phyloP scores from a whole-genome alignment of 139 green algal genomes.

The Coelastrella sp. region DNA sequence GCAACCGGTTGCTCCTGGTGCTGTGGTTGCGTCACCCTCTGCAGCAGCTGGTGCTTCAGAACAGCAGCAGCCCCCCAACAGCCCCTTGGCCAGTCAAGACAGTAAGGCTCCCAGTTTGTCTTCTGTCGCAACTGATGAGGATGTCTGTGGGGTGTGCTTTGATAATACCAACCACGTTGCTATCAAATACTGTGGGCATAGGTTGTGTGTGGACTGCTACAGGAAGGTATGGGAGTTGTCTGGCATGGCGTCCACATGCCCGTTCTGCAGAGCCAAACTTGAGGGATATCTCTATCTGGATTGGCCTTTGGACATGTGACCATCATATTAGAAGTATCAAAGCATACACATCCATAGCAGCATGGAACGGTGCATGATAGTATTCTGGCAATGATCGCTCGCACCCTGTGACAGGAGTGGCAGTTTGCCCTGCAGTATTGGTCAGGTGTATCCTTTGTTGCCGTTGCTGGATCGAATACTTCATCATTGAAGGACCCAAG shows the following conservation, averaged over 20 bases:
- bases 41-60: neutral
- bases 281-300: conserved; percentile 44
- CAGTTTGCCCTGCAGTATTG: no score
- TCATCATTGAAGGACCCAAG: no score
- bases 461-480: no score
- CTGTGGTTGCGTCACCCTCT: neutral
- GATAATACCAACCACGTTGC: conserved; percentile 49
- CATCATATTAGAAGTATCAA: neutral
- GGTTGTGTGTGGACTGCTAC: conserved; percentile 49
- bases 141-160: conserved; percentile 50
- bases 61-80: neutral
- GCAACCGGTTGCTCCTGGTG: neutral
- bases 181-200: conserved; percentile 48
- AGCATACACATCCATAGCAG: neutral
- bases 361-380: no score
- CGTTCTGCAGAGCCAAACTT: conserved; percentile 37
- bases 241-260: conserved; percentile 25
- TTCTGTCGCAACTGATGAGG: conserved; percentile 38
- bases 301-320: conserved; percentile 35
- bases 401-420: no score
- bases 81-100: neutral
- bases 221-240: conserved; percentile 46
- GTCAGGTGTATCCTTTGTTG: no score
- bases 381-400: no score
- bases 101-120: neutral